Evolutionary conservation across 345 rosid species (phyloP).

Genomic region (Aegle marmelos): DNA sequence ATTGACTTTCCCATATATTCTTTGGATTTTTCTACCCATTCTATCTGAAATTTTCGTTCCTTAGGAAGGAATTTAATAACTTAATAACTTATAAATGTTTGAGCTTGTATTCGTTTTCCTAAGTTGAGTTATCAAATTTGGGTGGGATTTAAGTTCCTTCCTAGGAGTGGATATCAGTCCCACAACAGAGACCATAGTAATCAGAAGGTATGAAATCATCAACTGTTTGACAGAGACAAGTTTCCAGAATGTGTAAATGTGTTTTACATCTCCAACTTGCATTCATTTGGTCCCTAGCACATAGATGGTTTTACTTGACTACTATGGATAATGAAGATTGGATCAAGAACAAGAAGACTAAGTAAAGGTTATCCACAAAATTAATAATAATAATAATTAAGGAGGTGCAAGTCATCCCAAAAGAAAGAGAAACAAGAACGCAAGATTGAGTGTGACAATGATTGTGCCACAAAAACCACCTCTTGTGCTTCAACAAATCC

Average conservation of each 20-base stretch:
- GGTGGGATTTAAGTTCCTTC: neutral
- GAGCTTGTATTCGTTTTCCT: neutral
- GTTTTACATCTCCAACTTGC: too few species aligned
- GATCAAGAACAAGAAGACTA: neutral
- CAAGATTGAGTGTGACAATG: neutral
- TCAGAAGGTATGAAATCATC: neutral
- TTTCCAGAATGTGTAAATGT: neutral
- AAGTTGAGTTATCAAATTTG: neutral
- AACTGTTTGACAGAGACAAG: neutral
- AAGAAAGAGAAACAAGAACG: neutral
- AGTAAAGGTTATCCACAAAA: neutral
- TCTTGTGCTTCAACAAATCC: conserved; percentile 90
- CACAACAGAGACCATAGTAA: neutral
- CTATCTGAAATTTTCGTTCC: neutral
- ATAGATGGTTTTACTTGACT: neutral
- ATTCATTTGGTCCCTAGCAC: neutral
- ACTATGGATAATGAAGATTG: neutral
- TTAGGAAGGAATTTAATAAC: neutral
- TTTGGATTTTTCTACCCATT: neutral
- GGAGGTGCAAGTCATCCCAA: neutral
- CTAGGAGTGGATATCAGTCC: neutral
- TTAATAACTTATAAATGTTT: neutral
- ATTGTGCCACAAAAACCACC: conserved; percentile 38
- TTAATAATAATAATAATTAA: neutral
- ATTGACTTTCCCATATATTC: neutral